Evolutionary conservation across 2,329 filamentous ascomycete genomes (phyloP), one percentile per base, ranked within the genome.

Genomic region (Aspergillus sp.): DNA sequence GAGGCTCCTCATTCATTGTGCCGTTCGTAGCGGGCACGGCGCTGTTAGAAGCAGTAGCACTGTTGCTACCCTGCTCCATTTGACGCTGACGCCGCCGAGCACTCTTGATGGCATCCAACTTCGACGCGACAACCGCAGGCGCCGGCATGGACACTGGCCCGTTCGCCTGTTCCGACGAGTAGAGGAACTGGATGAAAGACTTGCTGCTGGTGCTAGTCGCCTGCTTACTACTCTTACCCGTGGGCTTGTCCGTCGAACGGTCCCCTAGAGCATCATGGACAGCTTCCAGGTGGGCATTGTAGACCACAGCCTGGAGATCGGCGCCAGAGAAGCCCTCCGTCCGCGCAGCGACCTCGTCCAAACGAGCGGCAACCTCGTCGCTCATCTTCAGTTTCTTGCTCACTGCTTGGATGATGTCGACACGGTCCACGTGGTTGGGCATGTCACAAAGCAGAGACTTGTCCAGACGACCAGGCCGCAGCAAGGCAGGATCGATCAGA

Each of bases 251-350:
- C 8, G 57, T 58, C 0, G 65, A 61, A 30, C 60, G 64, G 63
- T 86, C 83, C 49, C 84, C 87, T 0, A 99, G 82, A 2, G 95
- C 85, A 60, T 96, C 92, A 67, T 99, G 94, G 58, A 99, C 96
- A 24, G 94, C 94, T 74, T 97, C 93, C 5, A 99, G 81, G 69
- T 99, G 94, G 0, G 94, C 92, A 61, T 99, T 99, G 64, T 95
- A 96, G 41, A 97, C 86, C 6, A 99, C 82, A 0, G 93, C 94
- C 70, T 99, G 94, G 3, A 99, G 78, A 73, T 99, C 94, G 1
- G 94, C 94, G 11, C 94, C 94, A 0, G 90, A 94, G 70, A 95
- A 96, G 9, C 94, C 94, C 53, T 94, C 88, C 0, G 93, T 97
- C 14, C 84, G 79, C 14, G 77, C 78, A 0, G 91, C 93, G 20